phyloP scores from a whole-genome alignment of 148 eudicot genomes.

The Vaccinium macrocarpon region DNA sequence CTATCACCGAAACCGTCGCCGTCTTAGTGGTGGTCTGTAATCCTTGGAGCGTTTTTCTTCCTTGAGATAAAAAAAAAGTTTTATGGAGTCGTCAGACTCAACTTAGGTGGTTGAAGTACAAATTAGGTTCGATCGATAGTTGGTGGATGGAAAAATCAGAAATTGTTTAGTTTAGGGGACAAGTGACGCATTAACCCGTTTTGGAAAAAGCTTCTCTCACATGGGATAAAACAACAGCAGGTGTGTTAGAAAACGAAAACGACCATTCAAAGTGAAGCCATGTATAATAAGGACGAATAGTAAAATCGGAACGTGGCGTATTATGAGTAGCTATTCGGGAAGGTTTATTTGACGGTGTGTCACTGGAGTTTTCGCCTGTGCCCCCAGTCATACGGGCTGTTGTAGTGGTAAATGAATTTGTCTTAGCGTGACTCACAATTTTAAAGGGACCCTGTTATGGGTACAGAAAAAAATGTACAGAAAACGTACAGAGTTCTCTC shows the following conservation, averaged over 20 bases:
- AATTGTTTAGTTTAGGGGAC: neutral
- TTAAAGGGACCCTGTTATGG: too few species aligned
- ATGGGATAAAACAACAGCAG: neutral
- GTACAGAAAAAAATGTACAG: too few species aligned
- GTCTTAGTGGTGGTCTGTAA: too few species aligned
- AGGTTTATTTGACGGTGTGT: neutral
- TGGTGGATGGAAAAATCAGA: neutral
- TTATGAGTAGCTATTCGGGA: neutral
- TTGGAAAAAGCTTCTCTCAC: neutral
- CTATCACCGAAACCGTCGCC: too few species aligned
- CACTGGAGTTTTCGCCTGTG: neutral
- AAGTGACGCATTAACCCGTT: too few species aligned
- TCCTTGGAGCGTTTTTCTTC: too few species aligned
- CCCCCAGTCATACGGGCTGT: too few species aligned
- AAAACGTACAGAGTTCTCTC: too few species aligned
- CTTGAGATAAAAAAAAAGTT: neutral
- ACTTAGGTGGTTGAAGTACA: neutral
- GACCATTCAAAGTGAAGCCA: neutral
- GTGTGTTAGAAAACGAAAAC: neutral
- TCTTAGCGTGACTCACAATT: too few species aligned
- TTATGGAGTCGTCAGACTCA: neutral
- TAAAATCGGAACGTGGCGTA: neutral
- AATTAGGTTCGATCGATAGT: neutral
- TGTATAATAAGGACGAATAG: too few species aligned
- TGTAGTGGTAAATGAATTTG: too few species aligned